These are phyloP conservation scores for Macrotyloma uniflorum DNA, from an alignment of 306 rosid genomes.

Conservation along the genomic window DNA sequence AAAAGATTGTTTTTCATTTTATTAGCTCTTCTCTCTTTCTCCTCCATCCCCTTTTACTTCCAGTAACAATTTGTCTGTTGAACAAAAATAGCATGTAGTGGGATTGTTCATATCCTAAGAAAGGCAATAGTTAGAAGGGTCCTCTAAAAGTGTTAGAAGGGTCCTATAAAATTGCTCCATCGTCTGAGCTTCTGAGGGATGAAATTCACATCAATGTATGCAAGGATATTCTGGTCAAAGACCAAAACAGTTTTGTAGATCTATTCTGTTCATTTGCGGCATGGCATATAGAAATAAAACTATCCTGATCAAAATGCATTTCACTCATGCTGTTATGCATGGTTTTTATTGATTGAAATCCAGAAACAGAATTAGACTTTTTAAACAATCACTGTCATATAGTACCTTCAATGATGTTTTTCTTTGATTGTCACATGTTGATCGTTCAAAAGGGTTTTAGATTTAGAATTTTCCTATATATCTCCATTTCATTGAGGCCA, in stretches of 20 bases:
- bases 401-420: background rate
- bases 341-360: background rate
- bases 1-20: background rate
- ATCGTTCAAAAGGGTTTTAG: background rate
- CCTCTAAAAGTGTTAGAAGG: background rate
- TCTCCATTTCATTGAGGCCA: background rate
- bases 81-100: background rate
- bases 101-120: background rate
- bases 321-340: background rate
- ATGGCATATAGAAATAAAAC: background rate
- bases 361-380: conserved; percentile 11
- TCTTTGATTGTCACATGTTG: background rate
- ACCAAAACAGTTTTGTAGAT: background rate
- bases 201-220: background rate
- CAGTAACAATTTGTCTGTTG: background rate
- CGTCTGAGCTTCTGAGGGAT: background rate
- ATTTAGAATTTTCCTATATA: background rate
- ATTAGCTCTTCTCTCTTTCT: background rate
- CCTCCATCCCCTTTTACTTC: background rate
- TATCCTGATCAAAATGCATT: conserved; percentile 12
- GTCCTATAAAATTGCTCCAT: background rate
- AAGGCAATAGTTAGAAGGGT: conserved; percentile 5
- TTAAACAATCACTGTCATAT: background rate
- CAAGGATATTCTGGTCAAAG: background rate
- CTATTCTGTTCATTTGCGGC: background rate